These are phyloP conservation scores for Amanita thiersii DNA, from an alignment of 768 basidiomycete genomes.

Conservation along the genomic window DNA sequence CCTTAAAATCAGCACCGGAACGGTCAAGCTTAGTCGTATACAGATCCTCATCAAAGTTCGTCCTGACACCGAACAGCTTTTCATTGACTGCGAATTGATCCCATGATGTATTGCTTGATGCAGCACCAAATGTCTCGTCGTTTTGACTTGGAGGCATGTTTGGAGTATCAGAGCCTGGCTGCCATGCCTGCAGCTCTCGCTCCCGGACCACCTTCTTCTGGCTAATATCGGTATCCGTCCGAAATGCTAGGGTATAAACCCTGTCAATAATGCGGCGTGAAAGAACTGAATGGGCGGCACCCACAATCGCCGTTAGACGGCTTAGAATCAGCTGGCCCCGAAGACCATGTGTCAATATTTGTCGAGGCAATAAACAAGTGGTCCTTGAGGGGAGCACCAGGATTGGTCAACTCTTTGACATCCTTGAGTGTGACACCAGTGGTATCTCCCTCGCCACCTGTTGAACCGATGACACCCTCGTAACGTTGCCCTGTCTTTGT, in stretches of 20 bases:
- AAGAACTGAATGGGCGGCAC: conserved; percentile 18
- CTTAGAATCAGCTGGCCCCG: conserved; percentile 67
- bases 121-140: conserved; percentile 70
- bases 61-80: conserved; percentile 84
- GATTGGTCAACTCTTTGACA: conserved; percentile 62
- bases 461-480: conserved; percentile 63
- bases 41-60: conserved; percentile 85
- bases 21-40: conserved; percentile 95
- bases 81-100: conserved; percentile 96
- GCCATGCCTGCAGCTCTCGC: conserved; percentile 80
- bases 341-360: conserved; percentile 67
- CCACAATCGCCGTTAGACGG: conserved; percentile 65
- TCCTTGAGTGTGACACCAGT: conserved; percentile 70
- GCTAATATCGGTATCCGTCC: conserved; percentile 76
- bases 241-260: conserved; percentile 45
- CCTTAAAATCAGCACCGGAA: conserved; percentile 76
- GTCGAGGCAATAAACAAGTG: conserved; percentile 59
- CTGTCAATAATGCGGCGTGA: neutral
- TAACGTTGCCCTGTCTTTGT: conserved; percentile 67
- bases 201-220: conserved; percentile 49
- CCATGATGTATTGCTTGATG: conserved; percentile 47
- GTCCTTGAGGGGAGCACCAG: conserved; percentile 66
- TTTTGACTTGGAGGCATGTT: conserved; percentile 22
- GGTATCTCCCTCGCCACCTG: conserved; percentile 56
- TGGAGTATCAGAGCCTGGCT: conserved; percentile 32